Evolutionary conservation across 805 yeast genomes (phyloP).

Genomic region (Pichia exigua): DNA sequence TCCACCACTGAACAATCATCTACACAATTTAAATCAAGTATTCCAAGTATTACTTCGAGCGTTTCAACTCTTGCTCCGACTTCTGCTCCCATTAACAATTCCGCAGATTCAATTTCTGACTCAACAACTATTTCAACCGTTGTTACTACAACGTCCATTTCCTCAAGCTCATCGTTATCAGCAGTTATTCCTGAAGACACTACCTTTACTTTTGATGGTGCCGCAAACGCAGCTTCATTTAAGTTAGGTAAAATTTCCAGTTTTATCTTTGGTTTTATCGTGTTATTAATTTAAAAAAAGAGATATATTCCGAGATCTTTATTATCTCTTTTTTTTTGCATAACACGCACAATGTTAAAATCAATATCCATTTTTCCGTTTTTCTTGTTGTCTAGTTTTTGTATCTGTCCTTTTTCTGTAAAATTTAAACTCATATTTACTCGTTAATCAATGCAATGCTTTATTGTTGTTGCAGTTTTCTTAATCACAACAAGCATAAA

Average conservation of each 20-base stretch:
- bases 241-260: not conserved
- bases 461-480: no score
- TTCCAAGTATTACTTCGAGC: not conserved
- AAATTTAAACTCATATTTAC: no score
- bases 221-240: not conserved
- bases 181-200: not conserved
- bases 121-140: not conserved
- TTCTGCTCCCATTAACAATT: not conserved
- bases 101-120: not conserved
- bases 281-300: not conserved
- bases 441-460: no score
- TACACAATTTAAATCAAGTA: no score
- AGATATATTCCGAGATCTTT: no score
- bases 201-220: conserved; percentile 3
- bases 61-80: not conserved
- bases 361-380: not conserved
- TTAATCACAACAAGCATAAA: no score
- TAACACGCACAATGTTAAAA: not conserved
- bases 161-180: not conserved
- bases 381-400: not conserved
- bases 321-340: not conserved
- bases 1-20: not conserved
- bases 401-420: not conserved
- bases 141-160: not conserved
- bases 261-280: not conserved